Percentiles rank a stretch among this genome's conserved stretches.
Evolutionary conservation across 352 stramenopile species (phyloP).

Genomic region (Thalassiosira livingstoniorum): DNA sequence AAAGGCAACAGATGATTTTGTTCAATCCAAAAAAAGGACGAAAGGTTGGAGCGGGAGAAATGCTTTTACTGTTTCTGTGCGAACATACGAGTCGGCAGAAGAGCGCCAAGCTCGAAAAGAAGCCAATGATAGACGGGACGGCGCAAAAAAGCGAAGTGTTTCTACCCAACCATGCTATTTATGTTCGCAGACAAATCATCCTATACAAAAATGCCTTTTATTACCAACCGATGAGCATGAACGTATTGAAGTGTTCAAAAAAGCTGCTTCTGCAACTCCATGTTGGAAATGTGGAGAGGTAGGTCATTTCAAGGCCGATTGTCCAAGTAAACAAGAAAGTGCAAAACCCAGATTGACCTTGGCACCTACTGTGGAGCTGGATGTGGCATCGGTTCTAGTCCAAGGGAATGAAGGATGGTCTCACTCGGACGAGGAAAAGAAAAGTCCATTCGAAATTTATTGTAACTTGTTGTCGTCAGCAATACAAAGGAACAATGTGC

Average conservation of each 20-base stretch:
- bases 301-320: conserved; percentile 66
- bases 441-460: conserved; percentile 60
- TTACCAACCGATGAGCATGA: conserved; percentile 45
- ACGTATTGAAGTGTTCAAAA: conserved; percentile 40
- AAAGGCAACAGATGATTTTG: conserved; percentile 15
- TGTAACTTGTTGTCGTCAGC: conserved; percentile 54
- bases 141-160: conserved; percentile 36
- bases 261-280: conserved; percentile 36
- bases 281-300: conserved; percentile 75
- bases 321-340: conserved; percentile 39
- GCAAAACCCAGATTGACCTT: conserved; percentile 21
- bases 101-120: conserved; percentile 45
- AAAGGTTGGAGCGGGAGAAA: conserved; percentile 9
- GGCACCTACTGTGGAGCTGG: conserved; percentile 54
- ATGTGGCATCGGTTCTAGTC: conserved; percentile 50
- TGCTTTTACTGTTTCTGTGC: conserved; percentile 24
- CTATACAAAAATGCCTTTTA: conserved; percentile 41
- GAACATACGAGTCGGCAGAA: conserved; percentile 46
- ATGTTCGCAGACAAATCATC: conserved; percentile 33
- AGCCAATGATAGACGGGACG: conserved; percentile 37
- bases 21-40: conserved; percentile 38
- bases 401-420: not conserved
- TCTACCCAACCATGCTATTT: conserved; percentile 29
- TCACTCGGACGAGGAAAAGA: conserved; percentile 13
- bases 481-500: conserved; percentile 38